These are phyloP conservation scores for Hypoxylon sp. DNA, from an alignment of 2,329 filamentous ascomycete genomes.

Conservation along the genomic window DNA sequence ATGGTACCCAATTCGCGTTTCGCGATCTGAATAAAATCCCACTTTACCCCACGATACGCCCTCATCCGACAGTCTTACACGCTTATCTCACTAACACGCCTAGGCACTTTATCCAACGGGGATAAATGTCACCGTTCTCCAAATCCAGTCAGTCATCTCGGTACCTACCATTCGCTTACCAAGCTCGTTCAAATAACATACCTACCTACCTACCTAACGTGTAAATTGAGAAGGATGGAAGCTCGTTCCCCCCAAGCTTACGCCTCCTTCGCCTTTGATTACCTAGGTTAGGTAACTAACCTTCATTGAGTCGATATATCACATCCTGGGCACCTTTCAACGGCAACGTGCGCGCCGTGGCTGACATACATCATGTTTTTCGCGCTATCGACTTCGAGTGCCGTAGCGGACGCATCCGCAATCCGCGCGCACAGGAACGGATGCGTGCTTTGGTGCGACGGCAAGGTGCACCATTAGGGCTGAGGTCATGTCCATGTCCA, in stretches of 20 bases:
- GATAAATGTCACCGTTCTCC: conserved; percentile 13
- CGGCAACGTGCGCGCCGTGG: conserved; percentile 27
- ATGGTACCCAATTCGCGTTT: conserved; percentile 27
- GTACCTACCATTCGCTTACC: conserved; percentile 17
- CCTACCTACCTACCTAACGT: too few species aligned
- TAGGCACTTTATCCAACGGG: conserved; percentile 17
- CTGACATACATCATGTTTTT: conserved; percentile 9
- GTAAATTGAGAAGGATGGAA: conserved; percentile 3
- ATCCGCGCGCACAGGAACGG: conserved; percentile 15
- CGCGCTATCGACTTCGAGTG: conserved; percentile 7
- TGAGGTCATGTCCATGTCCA: conserved; percentile 31
- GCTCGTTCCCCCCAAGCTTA: conserved; percentile 17
- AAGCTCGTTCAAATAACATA: conserved; percentile 4
- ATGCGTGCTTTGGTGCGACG: conserved; percentile 13
- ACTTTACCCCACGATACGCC: conserved; percentile 43
- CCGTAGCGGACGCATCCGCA: conserved; percentile 25
- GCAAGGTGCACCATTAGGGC: conserved; percentile 37
- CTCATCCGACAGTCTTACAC: conserved; percentile 31
- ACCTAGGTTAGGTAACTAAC: conserved; percentile 7
- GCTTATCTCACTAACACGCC: conserved; percentile 36
- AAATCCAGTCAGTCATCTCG: conserved; percentile 20
- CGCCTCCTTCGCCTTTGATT: conserved; percentile 39
- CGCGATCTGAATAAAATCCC: conserved; percentile 38
- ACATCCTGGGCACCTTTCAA: conserved; percentile 14
- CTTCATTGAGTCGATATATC: conserved; percentile 6